phyloP scores from a whole-genome alignment of 345 rosid species.

The Syzygium aqueum region DNA sequence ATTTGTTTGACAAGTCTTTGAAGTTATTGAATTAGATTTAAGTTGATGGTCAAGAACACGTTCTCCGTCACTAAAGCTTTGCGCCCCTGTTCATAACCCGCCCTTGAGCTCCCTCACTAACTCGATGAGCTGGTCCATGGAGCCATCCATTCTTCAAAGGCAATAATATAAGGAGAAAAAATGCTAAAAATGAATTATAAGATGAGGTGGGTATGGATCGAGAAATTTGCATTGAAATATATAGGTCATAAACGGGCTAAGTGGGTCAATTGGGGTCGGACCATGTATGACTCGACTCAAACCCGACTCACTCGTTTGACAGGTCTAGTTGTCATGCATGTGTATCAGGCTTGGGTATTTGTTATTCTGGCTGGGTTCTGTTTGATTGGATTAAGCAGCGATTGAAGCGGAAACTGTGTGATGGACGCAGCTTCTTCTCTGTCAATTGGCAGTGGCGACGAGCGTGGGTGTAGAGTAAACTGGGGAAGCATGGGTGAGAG shows the following conservation, averaged over 20 bases:
- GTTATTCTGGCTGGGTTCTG: neutral
- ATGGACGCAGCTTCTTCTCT: neutral
- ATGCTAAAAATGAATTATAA: neutral
- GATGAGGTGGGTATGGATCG: neutral
- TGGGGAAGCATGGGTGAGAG: conserved; percentile 3
- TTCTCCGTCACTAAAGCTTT: too few species aligned
- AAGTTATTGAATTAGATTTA: neutral
- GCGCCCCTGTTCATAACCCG: neutral
- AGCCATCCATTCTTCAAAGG: neutral
- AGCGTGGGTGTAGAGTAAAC: neutral
- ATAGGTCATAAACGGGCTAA: too few species aligned
- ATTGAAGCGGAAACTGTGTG: neutral
- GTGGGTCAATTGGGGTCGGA: neutral
- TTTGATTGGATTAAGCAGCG: neutral
- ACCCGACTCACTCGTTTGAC: too few species aligned
- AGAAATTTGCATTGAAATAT: too few species aligned
- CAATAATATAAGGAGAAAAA: neutral
- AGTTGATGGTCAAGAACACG: neutral
- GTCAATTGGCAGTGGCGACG: neutral
- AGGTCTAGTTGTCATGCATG: neutral
- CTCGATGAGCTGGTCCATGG: neutral
- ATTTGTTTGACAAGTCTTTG: neutral
- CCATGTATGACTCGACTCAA: too few species aligned
- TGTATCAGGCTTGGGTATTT: neutral
- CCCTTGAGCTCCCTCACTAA: too few species aligned